phyloP scores from a whole-genome alignment of 169 alveolate species.

The Hepatocystis sp. region DNA sequence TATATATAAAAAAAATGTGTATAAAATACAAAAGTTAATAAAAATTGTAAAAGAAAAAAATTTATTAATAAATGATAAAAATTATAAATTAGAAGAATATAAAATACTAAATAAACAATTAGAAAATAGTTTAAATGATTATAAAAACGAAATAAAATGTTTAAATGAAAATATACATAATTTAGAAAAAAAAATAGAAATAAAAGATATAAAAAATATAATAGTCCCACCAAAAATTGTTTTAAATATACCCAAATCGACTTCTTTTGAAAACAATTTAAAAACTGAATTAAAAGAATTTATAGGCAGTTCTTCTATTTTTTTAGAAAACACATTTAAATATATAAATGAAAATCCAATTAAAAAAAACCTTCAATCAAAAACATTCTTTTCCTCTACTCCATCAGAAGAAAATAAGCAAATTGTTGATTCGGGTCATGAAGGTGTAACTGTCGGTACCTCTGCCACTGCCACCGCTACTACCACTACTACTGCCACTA shows the following conservation, averaged over 20 bases:
- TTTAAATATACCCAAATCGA: conserved; percentile 24
- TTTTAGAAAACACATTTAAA: conserved; percentile 73
- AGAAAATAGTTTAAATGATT: conserved; percentile 8
- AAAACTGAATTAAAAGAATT: conserved; percentile 61
- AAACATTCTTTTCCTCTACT: conserved; percentile 44
- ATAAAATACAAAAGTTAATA: conserved; percentile 24
- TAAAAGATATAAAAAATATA: conserved; percentile 44
- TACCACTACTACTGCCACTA: too few species aligned
- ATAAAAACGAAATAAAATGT: conserved; percentile 22
- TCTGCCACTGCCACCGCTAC: too few species aligned
- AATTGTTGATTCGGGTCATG: conserved; percentile 2
- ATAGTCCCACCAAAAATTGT: conserved; percentile 55
- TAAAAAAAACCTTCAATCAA: conserved; percentile 61
- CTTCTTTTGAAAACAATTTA: conserved; percentile 71
- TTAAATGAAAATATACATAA: conserved; percentile 73
- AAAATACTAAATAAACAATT: conserved; percentile 19
- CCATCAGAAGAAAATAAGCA: conserved; percentile 29
- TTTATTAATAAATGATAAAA: conserved; percentile 58
- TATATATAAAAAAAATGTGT: neutral
- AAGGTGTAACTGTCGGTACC: too few species aligned
- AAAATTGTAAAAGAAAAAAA: conserved; percentile 38
- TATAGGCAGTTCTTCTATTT: conserved; percentile 71
- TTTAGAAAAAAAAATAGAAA: conserved; percentile 52
- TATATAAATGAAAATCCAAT: conserved; percentile 73
- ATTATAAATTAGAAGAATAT: conserved; percentile 46